These are phyloP conservation scores for Geosmithia morbida DNA, from an alignment of 2,329 filamentous ascomycete species.

Conservation along the genomic window DNA sequence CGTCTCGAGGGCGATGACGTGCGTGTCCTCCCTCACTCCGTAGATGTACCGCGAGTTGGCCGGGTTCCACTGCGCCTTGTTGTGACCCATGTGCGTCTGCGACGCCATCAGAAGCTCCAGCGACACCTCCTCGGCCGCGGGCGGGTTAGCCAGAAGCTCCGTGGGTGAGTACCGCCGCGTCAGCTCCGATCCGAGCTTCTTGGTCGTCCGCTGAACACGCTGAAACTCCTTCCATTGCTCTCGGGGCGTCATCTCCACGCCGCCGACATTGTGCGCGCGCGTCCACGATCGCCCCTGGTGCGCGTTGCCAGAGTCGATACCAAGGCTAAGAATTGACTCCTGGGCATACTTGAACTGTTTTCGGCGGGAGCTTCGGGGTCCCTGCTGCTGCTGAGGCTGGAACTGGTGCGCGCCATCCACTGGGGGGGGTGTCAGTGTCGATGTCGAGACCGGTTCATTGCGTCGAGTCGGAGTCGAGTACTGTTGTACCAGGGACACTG, in stretches of 20 bases:
- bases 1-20: slow-evolving; percentile 84
- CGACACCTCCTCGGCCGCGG: slow-evolving; percentile 64
- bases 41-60: slow-evolving; percentile 89
- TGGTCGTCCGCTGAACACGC: slow-evolving; percentile 25
- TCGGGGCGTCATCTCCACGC: slow-evolving; percentile 18
- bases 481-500: slow-evolving; percentile 18
- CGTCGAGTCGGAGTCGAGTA: slow-evolving; percentile 13
- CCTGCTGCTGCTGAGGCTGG: slow-evolving; percentile 1
- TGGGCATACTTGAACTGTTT: slow-evolving; percentile 19
- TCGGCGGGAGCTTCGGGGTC: background rate
- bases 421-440: background rate
- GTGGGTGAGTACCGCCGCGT: slow-evolving; percentile 48
- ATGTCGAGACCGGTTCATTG: background rate
- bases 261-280: slow-evolving; percentile 13
- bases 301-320: slow-evolving; percentile 15
- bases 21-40: slow-evolving; percentile 73
- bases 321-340: slow-evolving; percentile 17
- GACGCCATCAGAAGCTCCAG: slow-evolving; percentile 82
- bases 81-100: slow-evolving; percentile 81
- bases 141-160: slow-evolving; percentile 56
- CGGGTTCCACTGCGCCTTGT: slow-evolving; percentile 86
- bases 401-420: background rate
- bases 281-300: slow-evolving; percentile 19
- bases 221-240: slow-evolving; percentile 24
- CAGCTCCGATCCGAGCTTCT: slow-evolving; percentile 31